Evolutionary conservation across 163 green algal genomes (phyloP), one percentile per base, ranked within the genome.

Genomic region (Chlamydomonas reinhardtii): DNA sequence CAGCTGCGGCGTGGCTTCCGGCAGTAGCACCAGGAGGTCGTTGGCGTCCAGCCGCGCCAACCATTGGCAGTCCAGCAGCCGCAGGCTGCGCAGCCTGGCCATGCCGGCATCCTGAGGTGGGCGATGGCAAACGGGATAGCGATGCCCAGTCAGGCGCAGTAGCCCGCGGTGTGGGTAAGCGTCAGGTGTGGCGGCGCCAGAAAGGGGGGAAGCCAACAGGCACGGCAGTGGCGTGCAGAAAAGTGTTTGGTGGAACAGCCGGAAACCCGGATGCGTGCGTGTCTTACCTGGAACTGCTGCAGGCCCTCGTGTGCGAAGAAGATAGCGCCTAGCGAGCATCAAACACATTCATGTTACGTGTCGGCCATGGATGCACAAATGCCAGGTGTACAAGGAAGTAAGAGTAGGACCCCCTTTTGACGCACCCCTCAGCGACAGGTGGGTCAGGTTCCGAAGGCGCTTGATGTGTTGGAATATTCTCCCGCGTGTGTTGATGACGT

Each of bases 41-140:
- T 35, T 83, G 76, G 8, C 32, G 3, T 72, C 65, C 65, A 34
- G 14, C 65, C 27, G 35, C 27, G 14, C 35, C 22, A 65, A 35
- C 76, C 76, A 83, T 5, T 73, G 31, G 62, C 76, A 83, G 35
- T 61, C 76, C 76, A 83, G 35, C 76, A 83, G 32, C n/a, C 37
- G 24, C 22, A 83, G 62, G 62, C 61, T 74, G 6, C 62, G 76
- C 22, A 83, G 76, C 0, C 24, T 17, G 19, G 76, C 25, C 76
- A 83, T 73, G 25, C 35, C 39, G 19, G 68, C 68, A 32, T 17
- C 27, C 68, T 74, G 68, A 12, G 65, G 61, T 68, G 12, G 14
- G 61, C 8, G 20, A 31, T 27, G 22, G 61, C 4, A 68, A 16
- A 29, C n/a, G n/a, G n/a, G n/a, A n/a, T n/a, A n/a, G n/a, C n/a